phyloP scores from a whole-genome alignment of 108 stramenopile species.

The Tribonema minus region DNA sequence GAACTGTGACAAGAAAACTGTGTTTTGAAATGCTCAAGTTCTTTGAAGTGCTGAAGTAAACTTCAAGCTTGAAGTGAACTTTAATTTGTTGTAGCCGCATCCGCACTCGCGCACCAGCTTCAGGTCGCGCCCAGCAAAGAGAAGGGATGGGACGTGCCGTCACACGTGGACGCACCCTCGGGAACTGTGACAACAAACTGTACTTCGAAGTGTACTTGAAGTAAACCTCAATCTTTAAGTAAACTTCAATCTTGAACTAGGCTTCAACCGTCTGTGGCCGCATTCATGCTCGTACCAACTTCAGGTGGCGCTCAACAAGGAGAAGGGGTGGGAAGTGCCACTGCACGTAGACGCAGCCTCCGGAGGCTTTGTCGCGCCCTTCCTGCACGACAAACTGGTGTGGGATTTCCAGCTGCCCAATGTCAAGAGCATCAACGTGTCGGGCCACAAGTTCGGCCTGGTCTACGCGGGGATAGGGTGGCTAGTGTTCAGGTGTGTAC shows the following conservation, averaged over 20 bases:
- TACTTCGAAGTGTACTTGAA: too few species aligned
- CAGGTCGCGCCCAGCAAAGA: not conserved
- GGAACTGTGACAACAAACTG: too few species aligned
- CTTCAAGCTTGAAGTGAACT: too few species aligned
- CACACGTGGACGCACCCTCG: not conserved
- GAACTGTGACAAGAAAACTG: too few species aligned
- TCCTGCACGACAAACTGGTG: constrained; percentile 37
- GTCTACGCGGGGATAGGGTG: constrained; percentile 62
- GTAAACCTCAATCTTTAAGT: too few species aligned
- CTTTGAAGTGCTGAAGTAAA: too few species aligned
- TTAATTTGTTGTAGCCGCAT: too few species aligned
- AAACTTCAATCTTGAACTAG: too few species aligned
- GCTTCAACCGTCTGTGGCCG: too few species aligned
- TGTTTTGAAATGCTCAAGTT: too few species aligned
- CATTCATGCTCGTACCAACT: too few species aligned
- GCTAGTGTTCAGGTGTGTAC: constrained; percentile 60
- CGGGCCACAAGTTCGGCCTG: constrained; percentile 65
- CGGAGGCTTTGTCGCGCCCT: constrained; percentile 45
- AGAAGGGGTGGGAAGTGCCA: not conserved
- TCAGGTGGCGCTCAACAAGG: not conserved
- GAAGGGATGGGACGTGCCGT: not conserved
- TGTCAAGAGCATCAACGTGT: constrained; percentile 56
- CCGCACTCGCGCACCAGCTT: too few species aligned
- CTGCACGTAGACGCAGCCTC: not conserved
- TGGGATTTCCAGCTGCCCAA: constrained; percentile 60